Evolutionary conservation across 495 filamentous ascomycete genomes (phyloP).

Genomic region (Hyaloscypha finlandica): DNA sequence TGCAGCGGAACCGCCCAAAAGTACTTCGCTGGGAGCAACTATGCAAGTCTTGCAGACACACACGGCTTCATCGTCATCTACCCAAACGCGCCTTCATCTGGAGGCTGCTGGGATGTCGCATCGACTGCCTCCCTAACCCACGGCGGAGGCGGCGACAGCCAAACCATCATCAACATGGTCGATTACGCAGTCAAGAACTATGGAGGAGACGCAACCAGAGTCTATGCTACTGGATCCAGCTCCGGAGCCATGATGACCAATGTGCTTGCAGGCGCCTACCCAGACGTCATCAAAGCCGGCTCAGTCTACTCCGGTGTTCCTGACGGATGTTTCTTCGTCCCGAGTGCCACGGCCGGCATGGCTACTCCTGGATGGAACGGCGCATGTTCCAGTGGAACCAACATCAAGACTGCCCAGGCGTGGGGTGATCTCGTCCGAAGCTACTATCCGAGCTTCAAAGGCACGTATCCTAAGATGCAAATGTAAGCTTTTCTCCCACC

Average conservation of each 20-base stretch:
- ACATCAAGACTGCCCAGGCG: slow-evolving; percentile 44
- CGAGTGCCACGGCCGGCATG: slow-evolving; percentile 42
- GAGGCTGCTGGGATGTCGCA: slow-evolving; percentile 65
- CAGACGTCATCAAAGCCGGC: slow-evolving; percentile 44
- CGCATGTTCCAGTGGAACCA: slow-evolving; percentile 45
- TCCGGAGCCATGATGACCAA: slow-evolving; percentile 58
- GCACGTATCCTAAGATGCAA: slow-evolving; percentile 48
- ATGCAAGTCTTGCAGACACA: slow-evolving; percentile 46
- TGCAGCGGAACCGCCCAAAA: slow-evolving; percentile 54
- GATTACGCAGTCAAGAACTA: slow-evolving; percentile 47
- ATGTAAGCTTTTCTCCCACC: slow-evolving; percentile 37
- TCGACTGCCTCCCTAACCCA: slow-evolving; percentile 54
- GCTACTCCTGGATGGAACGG: slow-evolving; percentile 50
- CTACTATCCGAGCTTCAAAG: slow-evolving; percentile 52
- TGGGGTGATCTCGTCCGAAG: slow-evolving; percentile 51
- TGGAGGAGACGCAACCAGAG: slow-evolving; percentile 43
- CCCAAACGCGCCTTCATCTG: slow-evolving; percentile 48
- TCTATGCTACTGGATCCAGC: slow-evolving; percentile 50
- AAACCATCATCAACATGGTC: slow-evolving; percentile 64
- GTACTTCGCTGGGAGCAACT: slow-evolving; percentile 51
- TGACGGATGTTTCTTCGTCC: slow-evolving; percentile 56
- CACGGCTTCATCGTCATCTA: slow-evolving; percentile 63
- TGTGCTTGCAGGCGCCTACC: slow-evolving; percentile 41
- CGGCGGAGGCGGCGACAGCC: slow-evolving; percentile 57
- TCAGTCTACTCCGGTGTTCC: slow-evolving; percentile 61